A percentile compares a stretch with the other conserved stretches of the same genome.
Evolutionary conservation across 345 rosid species (phyloP).

Genomic region (Rhodamnia argentea): DNA sequence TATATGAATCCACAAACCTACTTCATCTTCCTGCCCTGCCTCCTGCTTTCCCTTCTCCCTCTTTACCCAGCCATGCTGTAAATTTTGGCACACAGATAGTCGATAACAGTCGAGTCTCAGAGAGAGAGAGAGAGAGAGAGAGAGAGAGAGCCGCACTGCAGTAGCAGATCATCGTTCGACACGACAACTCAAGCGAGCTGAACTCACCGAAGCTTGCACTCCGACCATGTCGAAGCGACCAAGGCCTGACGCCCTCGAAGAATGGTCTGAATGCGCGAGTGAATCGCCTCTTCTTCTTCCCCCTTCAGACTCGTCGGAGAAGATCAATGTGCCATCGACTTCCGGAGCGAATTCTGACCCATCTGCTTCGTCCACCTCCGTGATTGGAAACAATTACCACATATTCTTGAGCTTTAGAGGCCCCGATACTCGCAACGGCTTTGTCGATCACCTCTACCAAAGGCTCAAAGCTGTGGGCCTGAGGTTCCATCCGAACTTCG

Average conservation of each 20-base stretch:
- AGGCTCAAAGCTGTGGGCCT: neutral
- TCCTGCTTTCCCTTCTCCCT: neutral
- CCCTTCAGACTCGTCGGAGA: neutral
- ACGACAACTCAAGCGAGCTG: neutral
- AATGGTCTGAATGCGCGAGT: too few relatives aligned
- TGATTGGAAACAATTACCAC: neutral
- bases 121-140: neutral
- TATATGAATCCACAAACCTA: too few relatives aligned
- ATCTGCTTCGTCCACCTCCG: too few relatives aligned
- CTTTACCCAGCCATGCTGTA: neutral
- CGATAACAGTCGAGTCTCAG: neutral
- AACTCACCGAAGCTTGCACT: neutral
- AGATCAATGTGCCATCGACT: neutral
- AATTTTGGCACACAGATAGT: too few relatives aligned
- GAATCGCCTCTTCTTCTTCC: neutral
- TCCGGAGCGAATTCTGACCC: neutral
- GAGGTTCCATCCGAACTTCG: neutral
- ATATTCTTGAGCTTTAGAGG: neutral
- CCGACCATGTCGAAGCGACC: neutral
- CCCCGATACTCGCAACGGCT: neutral
- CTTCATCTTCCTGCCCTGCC: neutral
- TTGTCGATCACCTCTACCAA: accelerated
- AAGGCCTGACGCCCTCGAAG: neutral
- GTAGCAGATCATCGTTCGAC: neutral
- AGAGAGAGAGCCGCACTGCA: neutral